Base-by-base conservation (phyloP, 2,329 filamentous ascomycete genomes). In the Aspergillus fumigatus region DNA sequence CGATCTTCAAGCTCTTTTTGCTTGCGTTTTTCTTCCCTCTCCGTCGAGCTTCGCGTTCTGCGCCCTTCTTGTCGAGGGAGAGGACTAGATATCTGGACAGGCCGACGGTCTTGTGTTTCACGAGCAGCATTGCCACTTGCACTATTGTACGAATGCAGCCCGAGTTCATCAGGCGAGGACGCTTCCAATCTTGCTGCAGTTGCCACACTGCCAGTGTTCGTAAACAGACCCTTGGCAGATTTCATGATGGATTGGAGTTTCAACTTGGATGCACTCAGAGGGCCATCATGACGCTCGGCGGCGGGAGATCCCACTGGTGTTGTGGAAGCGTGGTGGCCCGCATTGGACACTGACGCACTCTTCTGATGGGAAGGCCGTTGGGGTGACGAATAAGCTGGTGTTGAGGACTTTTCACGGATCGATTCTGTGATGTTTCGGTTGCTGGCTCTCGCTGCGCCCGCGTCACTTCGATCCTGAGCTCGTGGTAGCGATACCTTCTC, bases 171-270 rank as follows among this genome's bases (percentile, higher is more conserved):
- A 9, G 78, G 75, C 14, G 78, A 78, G 7, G 81, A 75, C 29
- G 77, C 77, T 59, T 86, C 84, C 58, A 84, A 69, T 62, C 82
- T 85, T 2, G 81, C 81, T 48, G 84, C 81, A 48, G 82, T 82
- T 59, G 83, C 84, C 11, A 81, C 73, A 48, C 80, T 78, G 57
- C 81, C 84, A 59, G 82, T 93, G 63, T 89, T 95, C 19, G 88
- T 90, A 60, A 97, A 87, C 50, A 97, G 83, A 14, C 88, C 90
- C 72, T 89, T 93, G 3, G 92, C 94, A 54, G 88, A 89, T 74
- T 92, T 92, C 65, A 97, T 80, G 58, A 96, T 92, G 9, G 92
- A 96, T 49, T 93, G 95, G 50, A 97, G 80, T 70, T 92, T 95
- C 68, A 89, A 90, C 77, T 96, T 97, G 27, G 94, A 92, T 52